Base-by-base conservation (phyloP, 2,329 filamentous ascomycete genomes). In the Penicillium sp. region DNA sequence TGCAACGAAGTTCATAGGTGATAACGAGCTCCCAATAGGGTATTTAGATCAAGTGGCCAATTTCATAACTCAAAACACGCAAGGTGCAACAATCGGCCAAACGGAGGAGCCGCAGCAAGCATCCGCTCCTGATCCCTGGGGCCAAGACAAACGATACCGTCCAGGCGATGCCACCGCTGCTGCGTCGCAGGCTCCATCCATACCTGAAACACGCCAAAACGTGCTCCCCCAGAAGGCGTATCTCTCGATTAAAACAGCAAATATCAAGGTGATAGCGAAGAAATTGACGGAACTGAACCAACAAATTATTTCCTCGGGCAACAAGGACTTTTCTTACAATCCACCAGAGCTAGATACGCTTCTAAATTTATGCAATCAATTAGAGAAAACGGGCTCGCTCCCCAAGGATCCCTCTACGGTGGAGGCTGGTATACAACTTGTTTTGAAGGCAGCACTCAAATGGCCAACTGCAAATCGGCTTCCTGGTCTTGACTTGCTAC, bases 21-120 rank as follows among this genome's bases (percentile, higher is more conserved):
- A 92, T 67, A 95, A 97, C 65, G 88, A 97, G 67, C 81, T 97
- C 1, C 90, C 93, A 1, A 82, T 95, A 55, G 85, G 83, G 3
- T 97, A 96, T 68, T 81, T 97, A 14, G 93, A 97, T 64, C 90
- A 91, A 68, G 91, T 97, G 16, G 90, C 92, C 6, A 89, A 94
- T 63, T 97, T 97, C 72, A 96, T 99, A 64, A 83, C 89, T 9
- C 82, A 88, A 56, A 97, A 97, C 67, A 96, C 92, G 0, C 85
- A 93, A 74, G 92, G 91, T 3, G 88, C 91, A 7, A 90, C 87
- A 0, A 76, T 96, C n/a, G 91, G 91, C 1, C 82, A 86, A 63
- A 69, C 78, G 51, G 66, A 69, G 16, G 76, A 81, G 48, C 77
- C 76, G 4, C 65, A 77, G 46, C 61, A 63, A 18, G 70, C 78